Percentiles rank a stretch among this genome's conserved stretches.
These are phyloP conservation scores for Trapa incisa DNA, from an alignment of 345 rosid genomes.

Conservation along the genomic window DNA sequence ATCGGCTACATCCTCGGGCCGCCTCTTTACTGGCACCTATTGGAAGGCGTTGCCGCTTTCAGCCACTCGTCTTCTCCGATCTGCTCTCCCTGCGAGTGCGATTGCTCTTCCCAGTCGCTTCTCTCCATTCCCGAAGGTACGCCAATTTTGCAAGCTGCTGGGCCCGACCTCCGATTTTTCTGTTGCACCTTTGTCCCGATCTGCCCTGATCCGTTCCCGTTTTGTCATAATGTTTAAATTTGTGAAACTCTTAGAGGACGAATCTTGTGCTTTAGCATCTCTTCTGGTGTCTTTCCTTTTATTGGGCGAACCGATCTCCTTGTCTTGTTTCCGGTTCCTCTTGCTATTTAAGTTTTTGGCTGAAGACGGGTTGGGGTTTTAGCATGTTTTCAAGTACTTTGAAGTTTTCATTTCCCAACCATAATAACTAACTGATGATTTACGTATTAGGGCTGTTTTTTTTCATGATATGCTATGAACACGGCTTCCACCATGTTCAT, in stretches of 20 bases:
- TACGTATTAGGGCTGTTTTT: not conserved
- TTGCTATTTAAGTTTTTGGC: not conserved
- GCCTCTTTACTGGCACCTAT: conserved; percentile 83
- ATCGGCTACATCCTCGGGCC: conserved; percentile 70
- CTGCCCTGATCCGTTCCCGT: not conserved
- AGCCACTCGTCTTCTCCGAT: conserved; percentile 18
- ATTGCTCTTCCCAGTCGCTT: conserved; percentile 71
- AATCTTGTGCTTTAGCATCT: not conserved
- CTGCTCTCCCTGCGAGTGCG: conserved; percentile 26
- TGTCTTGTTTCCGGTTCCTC: not conserved
- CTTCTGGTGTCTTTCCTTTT: no score
- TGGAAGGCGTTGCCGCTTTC: conserved; percentile 51
- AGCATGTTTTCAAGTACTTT: not conserved
- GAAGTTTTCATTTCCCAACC: not conserved
- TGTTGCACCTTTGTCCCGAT: not conserved
- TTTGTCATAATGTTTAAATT: not conserved
- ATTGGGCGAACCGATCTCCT: not conserved
- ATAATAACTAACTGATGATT: not conserved
- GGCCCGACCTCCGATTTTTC: not conserved
- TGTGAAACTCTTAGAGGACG: not conserved
- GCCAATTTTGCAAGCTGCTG: not conserved
- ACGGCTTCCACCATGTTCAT: not conserved
- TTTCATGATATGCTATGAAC: not conserved
- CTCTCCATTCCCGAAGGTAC: conserved; percentile 57
- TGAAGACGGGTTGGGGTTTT: not conserved